Evolutionary conservation across 495 filamentous ascomycete genomes (phyloP).

Genomic region (Tetracladium setigerum): DNA sequence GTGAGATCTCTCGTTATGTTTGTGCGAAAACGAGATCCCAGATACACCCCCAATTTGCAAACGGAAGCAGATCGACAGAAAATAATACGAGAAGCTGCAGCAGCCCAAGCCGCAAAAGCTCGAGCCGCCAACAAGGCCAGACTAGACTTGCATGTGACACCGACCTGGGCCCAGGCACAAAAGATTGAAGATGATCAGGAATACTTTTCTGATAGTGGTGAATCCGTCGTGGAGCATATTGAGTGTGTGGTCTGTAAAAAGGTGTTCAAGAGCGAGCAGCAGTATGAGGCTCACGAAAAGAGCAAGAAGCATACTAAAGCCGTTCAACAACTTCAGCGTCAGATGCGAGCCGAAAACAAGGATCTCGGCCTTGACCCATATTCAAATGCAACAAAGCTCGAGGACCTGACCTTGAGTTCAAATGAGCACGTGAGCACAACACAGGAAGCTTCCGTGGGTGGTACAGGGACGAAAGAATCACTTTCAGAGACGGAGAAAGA

Average conservation of each 20-base stretch:
- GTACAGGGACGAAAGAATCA: no score
- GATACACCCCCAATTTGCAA: conserved; percentile 61
- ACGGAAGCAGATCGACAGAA: conserved; percentile 77
- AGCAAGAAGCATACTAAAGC: conserved; percentile 93
- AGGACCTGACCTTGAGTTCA: no score
- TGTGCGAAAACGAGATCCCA: conserved; percentile 86
- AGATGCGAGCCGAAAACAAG: conserved; percentile 75
- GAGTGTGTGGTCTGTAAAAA: conserved; percentile 93
- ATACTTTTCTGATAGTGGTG: conserved; percentile 40
- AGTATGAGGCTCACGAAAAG: conserved; percentile 87
- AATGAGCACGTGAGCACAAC: no score
- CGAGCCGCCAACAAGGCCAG: conserved; percentile 54
- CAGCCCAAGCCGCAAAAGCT: conserved; percentile 77
- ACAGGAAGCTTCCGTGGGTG: no score
- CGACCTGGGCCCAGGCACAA: conserved; percentile 66
- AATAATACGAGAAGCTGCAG: conserved; percentile 65
- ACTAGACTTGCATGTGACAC: conserved; percentile 50
- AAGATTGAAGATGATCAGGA: conserved; percentile 9
- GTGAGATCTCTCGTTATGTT: conserved; percentile 83
- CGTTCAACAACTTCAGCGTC: conserved; percentile 64
- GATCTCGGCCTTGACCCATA: conserved; percentile 42
- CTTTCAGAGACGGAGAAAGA: no score
- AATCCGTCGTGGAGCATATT: conserved; percentile 51
- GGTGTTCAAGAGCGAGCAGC: conserved; percentile 86
- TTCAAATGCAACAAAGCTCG: no score